Evolutionary conservation across 164 flowering plant genomes (phyloP), one percentile per base, ranked within the genome.

Genomic region (Hamamelis virginiana): DNA sequence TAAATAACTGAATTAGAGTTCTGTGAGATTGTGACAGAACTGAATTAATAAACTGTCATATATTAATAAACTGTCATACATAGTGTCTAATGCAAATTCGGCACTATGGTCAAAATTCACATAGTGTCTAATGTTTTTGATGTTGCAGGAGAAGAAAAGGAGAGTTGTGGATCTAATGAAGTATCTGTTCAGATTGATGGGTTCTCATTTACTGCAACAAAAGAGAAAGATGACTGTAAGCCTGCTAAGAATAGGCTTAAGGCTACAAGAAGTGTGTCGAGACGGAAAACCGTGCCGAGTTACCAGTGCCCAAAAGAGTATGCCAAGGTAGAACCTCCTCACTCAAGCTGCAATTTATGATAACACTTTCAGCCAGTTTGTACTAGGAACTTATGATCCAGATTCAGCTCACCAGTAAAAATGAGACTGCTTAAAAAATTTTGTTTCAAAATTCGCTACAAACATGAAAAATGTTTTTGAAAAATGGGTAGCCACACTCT

Each of bases 141-240:
- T 68, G 65, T 68, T 12, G 78, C 72, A 5, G 82, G 79, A 25
- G 92, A 87, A 80, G 96, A 81, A 69, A 85, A 78, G 66, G 96
- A 89, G 75, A 90, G 94, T 38, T 92, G 94, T 74, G 97, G 87
- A 68, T 90, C 97, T 1, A 92, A 92, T 81, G 94, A 92, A 53
- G 86, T 87, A 8, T 74, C 87, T 56, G 69, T 81, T 14, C 81
- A 75, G 23, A 25, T 78, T 9, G 84, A 76, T 19, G 62, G 43
- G 64, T 66, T 62, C 55, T 44, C 77, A 50, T 9, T 57, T 14
- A 27, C 65, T 48, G 48, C 70, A 57, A 48, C 60, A 16, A 41
- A 45, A 19, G 71, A 46, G 18, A 67, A 67, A 9, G 66, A 70
- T 52, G 57, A 63, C 44, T 43, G 45, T 10, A 75, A 63, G 60